Evolutionary conservation across 495 filamentous ascomycete genomes (phyloP).

Genomic region (Choiromyces venosus): DNA sequence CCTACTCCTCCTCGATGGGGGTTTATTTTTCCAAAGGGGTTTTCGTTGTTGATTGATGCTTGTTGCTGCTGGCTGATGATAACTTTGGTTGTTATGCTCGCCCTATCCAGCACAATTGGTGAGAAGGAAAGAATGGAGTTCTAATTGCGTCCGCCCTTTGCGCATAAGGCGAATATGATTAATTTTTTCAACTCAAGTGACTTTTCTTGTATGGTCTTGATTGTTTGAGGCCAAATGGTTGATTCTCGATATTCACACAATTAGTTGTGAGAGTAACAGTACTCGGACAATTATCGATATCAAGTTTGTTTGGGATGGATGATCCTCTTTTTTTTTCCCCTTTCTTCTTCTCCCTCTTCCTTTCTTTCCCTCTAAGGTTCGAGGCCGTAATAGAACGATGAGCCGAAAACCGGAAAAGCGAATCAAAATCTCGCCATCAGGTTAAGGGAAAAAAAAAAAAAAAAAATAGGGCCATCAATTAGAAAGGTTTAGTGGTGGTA

Average conservation of each 20-base stretch:
- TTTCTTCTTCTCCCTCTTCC: not conserved
- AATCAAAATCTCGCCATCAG: slow-evolving; percentile 2
- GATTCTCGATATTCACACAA: not conserved
- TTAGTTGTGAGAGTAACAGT: not conserved
- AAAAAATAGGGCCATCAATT: not conserved
- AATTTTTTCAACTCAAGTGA: not conserved
- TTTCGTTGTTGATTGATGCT: not conserved
- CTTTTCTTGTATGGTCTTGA: not conserved
- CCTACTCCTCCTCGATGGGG: not conserved
- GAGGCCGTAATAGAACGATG: not conserved
- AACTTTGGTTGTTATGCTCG: not conserved
- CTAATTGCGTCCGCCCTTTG: not conserved
- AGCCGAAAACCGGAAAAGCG: not conserved
- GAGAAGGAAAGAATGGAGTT: not conserved
- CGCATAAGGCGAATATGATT: not conserved
- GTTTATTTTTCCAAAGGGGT: not conserved
- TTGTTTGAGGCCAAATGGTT: not conserved
- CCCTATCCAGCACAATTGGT: not conserved
- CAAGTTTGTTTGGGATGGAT: not conserved
- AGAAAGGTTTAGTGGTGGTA: not conserved
- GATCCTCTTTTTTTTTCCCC: not conserved
- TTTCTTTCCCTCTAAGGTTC: not conserved
- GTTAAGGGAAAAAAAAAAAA: too few relatives aligned
- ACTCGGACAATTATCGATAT: not conserved
- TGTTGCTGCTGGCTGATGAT: not conserved